A percentile compares a stretch with the other conserved stretches of the same genome.
These are phyloP conservation scores for Chloranthus sessilifolius DNA, from an alignment of 164 flowering plant species.

Conservation along the genomic window DNA sequence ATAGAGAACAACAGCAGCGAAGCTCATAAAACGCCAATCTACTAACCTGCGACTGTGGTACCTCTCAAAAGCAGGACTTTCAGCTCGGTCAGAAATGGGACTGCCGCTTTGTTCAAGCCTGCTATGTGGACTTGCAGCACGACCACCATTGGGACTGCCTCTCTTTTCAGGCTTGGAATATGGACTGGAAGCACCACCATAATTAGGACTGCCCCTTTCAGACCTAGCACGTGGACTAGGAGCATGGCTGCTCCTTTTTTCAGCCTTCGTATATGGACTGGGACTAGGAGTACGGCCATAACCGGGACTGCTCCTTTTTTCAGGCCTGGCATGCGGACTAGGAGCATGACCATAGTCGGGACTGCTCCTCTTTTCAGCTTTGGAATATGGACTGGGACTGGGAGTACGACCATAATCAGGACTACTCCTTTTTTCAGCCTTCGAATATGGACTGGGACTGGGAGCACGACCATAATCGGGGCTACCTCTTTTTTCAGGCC, in stretches of 20 bases:
- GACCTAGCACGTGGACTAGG: neutral
- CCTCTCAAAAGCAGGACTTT: conserved; percentile 23
- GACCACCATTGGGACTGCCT: conserved; percentile 11
- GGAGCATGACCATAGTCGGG: conserved; percentile 19
- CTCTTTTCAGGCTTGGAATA: conserved; percentile 2
- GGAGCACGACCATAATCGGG: conserved; percentile 47
- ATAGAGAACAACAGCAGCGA: neutral
- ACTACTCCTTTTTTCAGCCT: conserved; percentile 30
- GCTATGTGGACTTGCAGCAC: conserved; percentile 13
- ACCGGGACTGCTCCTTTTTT: conserved; percentile 1
- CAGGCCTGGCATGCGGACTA: conserved; percentile 4
- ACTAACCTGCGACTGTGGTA: conserved; percentile 21
- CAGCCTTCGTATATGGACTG: conserved; percentile 16
- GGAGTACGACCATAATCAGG: conserved; percentile 35
- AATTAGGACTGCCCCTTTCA: neutral
- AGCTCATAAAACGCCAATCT: neutral
- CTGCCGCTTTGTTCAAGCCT: neutral
- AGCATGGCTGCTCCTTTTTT: conserved; percentile 6
- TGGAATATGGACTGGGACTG: conserved; percentile 26
- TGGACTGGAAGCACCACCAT: conserved; percentile 9
- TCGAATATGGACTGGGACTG: too few species aligned
- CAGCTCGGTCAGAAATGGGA: conserved; percentile 1
- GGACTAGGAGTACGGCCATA: conserved; percentile 5
- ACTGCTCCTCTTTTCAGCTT: conserved; percentile 27
- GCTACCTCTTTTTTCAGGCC: conserved; percentile 29